Evolutionary conservation across 495 filamentous ascomycete species (phyloP).

Genomic region (Tetracladium setigerum): DNA sequence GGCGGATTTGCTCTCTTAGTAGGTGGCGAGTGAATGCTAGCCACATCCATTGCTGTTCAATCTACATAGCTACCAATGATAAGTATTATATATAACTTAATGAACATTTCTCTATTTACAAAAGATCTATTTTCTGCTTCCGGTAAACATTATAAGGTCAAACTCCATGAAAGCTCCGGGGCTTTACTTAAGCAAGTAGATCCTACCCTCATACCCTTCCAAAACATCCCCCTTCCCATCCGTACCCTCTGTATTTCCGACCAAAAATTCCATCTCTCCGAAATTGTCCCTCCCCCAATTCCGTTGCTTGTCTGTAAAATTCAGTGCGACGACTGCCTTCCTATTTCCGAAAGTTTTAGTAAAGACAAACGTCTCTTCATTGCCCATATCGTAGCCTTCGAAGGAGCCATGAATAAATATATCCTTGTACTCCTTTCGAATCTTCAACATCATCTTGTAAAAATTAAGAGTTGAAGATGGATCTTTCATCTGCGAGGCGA

Average conservation of each 20-base stretch:
- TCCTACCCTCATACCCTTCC: slow-evolving; percentile 11
- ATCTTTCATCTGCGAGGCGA: slow-evolving; percentile 33
- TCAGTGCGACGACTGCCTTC: slow-evolving; percentile 19
- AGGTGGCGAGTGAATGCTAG: no score
- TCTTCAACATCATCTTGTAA: slow-evolving; percentile 34
- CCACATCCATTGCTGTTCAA: no score
- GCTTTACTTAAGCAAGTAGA: slow-evolving; percentile 8
- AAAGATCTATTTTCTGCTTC: no score
- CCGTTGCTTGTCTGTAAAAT: slow-evolving; percentile 35
- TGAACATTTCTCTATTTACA: no score
- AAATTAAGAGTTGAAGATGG: slow-evolving; percentile 35
- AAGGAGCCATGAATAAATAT: slow-evolving; percentile 39
- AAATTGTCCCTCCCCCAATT: neutral
- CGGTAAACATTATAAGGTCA: neutral
- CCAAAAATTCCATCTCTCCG: slow-evolving; percentile 8
- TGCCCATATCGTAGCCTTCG: slow-evolving; percentile 27
- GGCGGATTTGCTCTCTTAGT: no score
- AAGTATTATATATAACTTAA: no score
- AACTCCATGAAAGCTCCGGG: neutral
- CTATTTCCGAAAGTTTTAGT: slow-evolving; percentile 22
- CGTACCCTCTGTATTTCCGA: slow-evolving; percentile 10
- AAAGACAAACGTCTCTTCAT: slow-evolving; percentile 37
- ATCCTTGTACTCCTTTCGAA: slow-evolving; percentile 34
- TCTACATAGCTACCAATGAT: no score
- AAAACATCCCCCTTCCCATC: slow-evolving; percentile 5